These are phyloP conservation scores for Dioscorea alata DNA, from an alignment of 106 monocot species.

Conservation along the genomic window DNA sequence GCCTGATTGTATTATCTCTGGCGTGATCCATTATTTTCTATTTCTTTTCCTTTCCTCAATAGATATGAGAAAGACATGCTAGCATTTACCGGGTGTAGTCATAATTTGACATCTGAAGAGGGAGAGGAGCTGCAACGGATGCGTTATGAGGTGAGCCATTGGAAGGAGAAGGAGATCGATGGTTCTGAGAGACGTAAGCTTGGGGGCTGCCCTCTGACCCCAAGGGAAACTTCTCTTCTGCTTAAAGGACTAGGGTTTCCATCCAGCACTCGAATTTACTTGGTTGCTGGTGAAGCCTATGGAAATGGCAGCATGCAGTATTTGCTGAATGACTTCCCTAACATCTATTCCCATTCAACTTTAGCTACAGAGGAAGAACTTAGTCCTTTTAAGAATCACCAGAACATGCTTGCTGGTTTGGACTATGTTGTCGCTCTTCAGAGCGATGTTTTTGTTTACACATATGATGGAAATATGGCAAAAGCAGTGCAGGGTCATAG, in stretches of 20 bases:
- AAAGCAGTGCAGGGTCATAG: conserved; percentile 98
- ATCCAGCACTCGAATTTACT: conserved; percentile 74
- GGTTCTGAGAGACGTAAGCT: conserved; percentile 50
- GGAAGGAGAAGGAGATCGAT: conserved; percentile 99
- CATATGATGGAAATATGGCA: conserved; percentile 99
- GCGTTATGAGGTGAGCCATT: conserved; percentile 85
- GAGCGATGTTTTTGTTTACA: conserved; percentile 91
- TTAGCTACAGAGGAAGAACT: conserved; percentile 73
- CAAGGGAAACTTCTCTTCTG: conserved; percentile 87
- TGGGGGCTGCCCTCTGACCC: conserved; percentile 92
- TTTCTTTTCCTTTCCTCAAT: conserved; percentile 10
- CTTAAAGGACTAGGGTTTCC: conserved; percentile 85
- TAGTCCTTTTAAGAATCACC: conserved; percentile 55
- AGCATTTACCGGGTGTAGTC: conserved; percentile 88
- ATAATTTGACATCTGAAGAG: conserved; percentile 77
- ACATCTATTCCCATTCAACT: conserved; percentile 66
- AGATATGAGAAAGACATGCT: conserved; percentile 99
- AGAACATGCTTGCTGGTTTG: conserved; percentile 98
- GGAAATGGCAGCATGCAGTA: conserved; percentile 84
- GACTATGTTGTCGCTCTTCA: conserved; percentile 91
- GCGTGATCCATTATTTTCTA: no score
- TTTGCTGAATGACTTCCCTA: conserved; percentile 69
- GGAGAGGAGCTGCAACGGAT: conserved; percentile 67
- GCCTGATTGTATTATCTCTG: no score
- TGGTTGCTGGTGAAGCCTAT: conserved; percentile 90